Evolutionary conservation across 768 basidiomycete genomes (phyloP).

Genomic region (Coprinopsis sp.): DNA sequence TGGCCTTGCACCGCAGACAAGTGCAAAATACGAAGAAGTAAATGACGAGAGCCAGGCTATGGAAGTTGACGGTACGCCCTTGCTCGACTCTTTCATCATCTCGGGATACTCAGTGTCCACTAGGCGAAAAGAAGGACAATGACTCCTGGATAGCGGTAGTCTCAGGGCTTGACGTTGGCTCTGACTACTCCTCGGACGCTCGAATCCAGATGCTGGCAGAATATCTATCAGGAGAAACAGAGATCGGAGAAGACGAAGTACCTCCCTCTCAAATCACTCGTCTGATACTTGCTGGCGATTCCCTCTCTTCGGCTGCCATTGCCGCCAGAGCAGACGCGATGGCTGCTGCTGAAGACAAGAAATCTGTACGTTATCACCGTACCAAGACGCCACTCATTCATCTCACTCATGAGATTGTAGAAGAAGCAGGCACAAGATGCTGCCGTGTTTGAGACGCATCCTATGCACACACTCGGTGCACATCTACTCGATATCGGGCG

Average conservation of each 20-base stretch:
- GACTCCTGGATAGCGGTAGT: conserved; percentile 83
- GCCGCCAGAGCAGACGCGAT: conserved; percentile 27
- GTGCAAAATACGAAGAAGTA: conserved; percentile 23
- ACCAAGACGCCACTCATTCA: neutral
- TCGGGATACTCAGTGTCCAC: too few species aligned
- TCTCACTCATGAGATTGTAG: conserved; percentile 31
- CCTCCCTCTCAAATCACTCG: conserved; percentile 72
- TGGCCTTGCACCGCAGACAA: conserved; percentile 68
- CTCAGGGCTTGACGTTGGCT: conserved; percentile 82
- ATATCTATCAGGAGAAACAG: conserved; percentile 80
- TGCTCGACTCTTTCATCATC: too few species aligned
- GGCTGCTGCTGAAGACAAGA: conserved; percentile 41
- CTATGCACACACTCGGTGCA: conserved; percentile 62
- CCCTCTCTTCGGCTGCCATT: conserved; percentile 50
- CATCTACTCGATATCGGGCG: conserved; percentile 72
- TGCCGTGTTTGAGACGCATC: conserved; percentile 68
- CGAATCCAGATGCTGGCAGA: conserved; percentile 86
- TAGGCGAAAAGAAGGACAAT: too few species aligned
- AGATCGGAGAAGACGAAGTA: conserved; percentile 60
- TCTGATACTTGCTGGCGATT: conserved; percentile 88
- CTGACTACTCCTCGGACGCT: conserved; percentile 55
- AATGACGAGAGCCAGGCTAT: too few species aligned
- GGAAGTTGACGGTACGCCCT: conserved; percentile 65
- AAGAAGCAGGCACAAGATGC: conserved; percentile 64
- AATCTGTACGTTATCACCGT: conserved; percentile 42